phyloP scores from a whole-genome alignment of 1,139 yeast genomes.

The Saccharomyces pastorianus region DNA sequence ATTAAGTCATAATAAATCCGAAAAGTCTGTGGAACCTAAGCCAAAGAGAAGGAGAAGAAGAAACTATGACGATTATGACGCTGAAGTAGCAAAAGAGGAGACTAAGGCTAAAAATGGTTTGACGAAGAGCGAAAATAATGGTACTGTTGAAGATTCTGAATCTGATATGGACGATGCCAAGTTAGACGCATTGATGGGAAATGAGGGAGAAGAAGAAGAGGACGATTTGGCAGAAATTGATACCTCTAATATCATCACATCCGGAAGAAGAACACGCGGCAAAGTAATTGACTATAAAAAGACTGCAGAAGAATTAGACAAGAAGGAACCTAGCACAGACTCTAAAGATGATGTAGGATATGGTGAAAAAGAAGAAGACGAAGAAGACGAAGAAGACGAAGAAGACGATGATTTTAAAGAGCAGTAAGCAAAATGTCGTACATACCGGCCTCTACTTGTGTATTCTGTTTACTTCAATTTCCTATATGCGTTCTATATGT shows the following conservation, averaged over 20 bases:
- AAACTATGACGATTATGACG: constrained; percentile 44
- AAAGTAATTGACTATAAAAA: constrained; percentile 78
- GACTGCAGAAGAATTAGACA: constrained; percentile 69
- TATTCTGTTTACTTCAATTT: not conserved
- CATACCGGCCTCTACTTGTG: not conserved
- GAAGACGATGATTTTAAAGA: constrained; percentile 21
- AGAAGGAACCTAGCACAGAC: constrained; percentile 35
- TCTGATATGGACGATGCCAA: constrained; percentile 53
- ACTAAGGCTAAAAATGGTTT: constrained; percentile 37
- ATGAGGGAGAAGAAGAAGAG: constrained; percentile 58
- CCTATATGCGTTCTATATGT: not conserved
- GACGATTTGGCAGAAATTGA: constrained; percentile 83
- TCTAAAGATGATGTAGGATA: constrained; percentile 16
- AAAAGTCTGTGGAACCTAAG: constrained; percentile 13
- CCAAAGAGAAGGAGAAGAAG: constrained; percentile 39
- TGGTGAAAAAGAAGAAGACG: constrained; percentile 34
- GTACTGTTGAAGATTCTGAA: constrained; percentile 37
- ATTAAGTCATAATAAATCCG: constrained; percentile 5
- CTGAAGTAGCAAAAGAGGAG: constrained; percentile 36
- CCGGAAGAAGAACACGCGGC: constrained; percentile 88
- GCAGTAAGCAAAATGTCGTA: not conserved
- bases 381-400: constrained; percentile 25
- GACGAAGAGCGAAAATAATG: constrained; percentile 39
- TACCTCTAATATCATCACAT: constrained; percentile 68
- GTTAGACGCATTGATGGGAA: constrained; percentile 37